These are phyloP conservation scores for Astrephomene gubernaculifera DNA, from an alignment of 139 green algal genomes.

Conservation along the genomic window DNA sequence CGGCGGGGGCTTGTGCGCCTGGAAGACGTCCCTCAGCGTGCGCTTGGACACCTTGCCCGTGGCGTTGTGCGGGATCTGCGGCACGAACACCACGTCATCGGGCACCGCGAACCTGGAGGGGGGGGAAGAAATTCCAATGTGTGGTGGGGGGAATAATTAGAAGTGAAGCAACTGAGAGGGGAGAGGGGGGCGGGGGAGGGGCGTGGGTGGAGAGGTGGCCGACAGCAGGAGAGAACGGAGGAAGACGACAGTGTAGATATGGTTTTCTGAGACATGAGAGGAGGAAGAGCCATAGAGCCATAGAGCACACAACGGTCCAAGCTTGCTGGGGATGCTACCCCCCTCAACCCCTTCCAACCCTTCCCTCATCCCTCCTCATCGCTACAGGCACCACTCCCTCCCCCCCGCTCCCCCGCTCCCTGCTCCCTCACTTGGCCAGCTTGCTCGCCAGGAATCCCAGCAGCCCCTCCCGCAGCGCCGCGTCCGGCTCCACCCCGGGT, in stretches of 20 bases:
- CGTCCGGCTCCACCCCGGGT: slow-evolving; percentile 21
- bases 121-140: too few relatives aligned
- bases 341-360: too few relatives aligned
- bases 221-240: not conserved
- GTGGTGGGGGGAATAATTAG: too few relatives aligned
- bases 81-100: slow-evolving; percentile 79
- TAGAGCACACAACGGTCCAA: too few relatives aligned
- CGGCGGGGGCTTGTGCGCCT: slow-evolving; percentile 36
- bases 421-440: slow-evolving; percentile 58
- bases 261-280: too few relatives aligned
- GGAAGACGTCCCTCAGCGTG: slow-evolving; percentile 71
- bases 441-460: slow-evolving; percentile 52
- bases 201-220: not conserved
- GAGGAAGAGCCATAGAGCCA: too few relatives aligned
- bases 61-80: slow-evolving; percentile 82
- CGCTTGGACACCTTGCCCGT: slow-evolving; percentile 86
- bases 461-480: slow-evolving; percentile 28
- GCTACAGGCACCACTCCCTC: too few relatives aligned
- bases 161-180: too few relatives aligned
- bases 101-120: slow-evolving; percentile 55
- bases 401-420: too few relatives aligned
- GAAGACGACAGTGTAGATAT: too few relatives aligned
- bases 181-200: not conserved
- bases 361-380: too few relatives aligned
- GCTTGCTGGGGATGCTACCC: too few relatives aligned